Percentiles rank a stretch among this genome's conserved stretches.
Conservation (phyloP, 805 yeast species). For the Clavispora phyllophila region DNA sequence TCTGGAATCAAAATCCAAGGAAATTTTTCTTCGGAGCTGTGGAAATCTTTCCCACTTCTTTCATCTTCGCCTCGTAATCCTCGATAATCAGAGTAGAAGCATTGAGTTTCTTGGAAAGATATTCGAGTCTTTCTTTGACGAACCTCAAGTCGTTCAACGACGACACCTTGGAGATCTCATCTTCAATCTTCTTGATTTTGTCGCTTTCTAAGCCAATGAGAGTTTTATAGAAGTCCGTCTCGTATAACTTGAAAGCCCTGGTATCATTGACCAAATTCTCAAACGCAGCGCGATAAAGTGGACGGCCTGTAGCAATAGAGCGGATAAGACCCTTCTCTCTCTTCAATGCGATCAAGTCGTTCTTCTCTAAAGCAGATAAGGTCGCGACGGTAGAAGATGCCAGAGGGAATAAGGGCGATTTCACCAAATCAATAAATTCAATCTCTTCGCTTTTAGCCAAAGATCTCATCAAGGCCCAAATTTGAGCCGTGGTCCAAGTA, state of each 20-base stretch:
- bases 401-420: constrained; percentile 56
- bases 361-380: constrained; percentile 68
- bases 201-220: constrained; percentile 55
- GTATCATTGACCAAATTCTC: constrained; percentile 53
- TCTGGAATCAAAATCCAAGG: constrained; percentile 6
- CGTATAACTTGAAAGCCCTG: constrained; percentile 54
- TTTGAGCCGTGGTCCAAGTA: constrained; percentile 72
- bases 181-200: constrained; percentile 62
- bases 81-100: constrained; percentile 45
- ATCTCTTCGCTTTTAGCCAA: constrained; percentile 49
- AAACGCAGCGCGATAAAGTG: constrained; percentile 80
- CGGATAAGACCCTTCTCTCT: constrained; percentile 72
- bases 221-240: constrained; percentile 52
- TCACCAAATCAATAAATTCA: constrained; percentile 46
- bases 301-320: constrained; percentile 73
- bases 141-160: constrained; percentile 47
- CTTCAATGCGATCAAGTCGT: constrained; percentile 67
- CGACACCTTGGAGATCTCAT: constrained; percentile 59
- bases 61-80: constrained; percentile 25
- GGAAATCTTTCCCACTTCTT: constrained; percentile 13
- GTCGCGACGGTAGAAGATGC: constrained; percentile 42
- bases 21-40: constrained; percentile 6
- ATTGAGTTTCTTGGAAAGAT: constrained; percentile 63
- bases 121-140: constrained; percentile 58
- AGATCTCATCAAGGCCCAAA: constrained; percentile 74